Conservation (phyloP, 2,329 filamentous ascomycete species). For the Aaosphaeria arxii region DNA sequence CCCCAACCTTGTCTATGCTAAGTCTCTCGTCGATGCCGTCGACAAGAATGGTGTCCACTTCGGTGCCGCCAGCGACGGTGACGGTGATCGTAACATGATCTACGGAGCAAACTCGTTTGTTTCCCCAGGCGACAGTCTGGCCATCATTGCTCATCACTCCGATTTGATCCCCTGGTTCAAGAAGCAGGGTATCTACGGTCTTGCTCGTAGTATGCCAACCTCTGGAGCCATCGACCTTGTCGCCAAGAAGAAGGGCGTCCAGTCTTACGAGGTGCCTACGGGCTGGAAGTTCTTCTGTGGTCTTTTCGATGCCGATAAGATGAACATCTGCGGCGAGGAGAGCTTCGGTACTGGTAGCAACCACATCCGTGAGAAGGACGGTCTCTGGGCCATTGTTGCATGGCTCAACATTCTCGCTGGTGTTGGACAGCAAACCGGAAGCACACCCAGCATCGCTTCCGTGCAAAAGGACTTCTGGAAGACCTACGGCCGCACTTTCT, state of each 20-base stretch:
- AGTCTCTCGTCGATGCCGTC: slow-evolving; percentile 89
- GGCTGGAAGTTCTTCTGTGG: slow-evolving; percentile 99
- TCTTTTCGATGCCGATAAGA: slow-evolving; percentile 96
- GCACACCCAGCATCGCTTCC: slow-evolving; percentile 87
- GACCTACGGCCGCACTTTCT: slow-evolving; percentile 95
- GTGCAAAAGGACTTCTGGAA: slow-evolving; percentile 98
- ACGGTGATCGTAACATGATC: slow-evolving; percentile 99
- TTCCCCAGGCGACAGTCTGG: slow-evolving; percentile 92
- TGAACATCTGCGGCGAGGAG: slow-evolving; percentile 99
- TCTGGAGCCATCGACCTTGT: slow-evolving; percentile 94
- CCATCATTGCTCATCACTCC: slow-evolving; percentile 96
- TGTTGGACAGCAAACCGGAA: slow-evolving; percentile 75
- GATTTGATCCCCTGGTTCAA: slow-evolving; percentile 97
- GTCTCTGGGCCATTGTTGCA: slow-evolving; percentile 93
- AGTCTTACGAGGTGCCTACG: slow-evolving; percentile 95
- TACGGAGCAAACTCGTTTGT: slow-evolving; percentile 97
- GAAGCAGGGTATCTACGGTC: slow-evolving; percentile 91
- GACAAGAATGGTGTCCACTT: slow-evolving; percentile 92
- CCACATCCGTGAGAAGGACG: slow-evolving; percentile 99
- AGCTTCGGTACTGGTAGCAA: slow-evolving; percentile 97
- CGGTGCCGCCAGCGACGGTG: slow-evolving; percentile 92
- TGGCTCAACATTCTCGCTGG: slow-evolving; percentile 99
- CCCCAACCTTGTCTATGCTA: slow-evolving; percentile 95
- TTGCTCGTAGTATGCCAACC: slow-evolving; percentile 97
- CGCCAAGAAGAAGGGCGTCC: slow-evolving; percentile 86